phyloP scores from a whole-genome alignment of 768 basidiomycete species.

The Rossbeevera mucosa region DNA sequence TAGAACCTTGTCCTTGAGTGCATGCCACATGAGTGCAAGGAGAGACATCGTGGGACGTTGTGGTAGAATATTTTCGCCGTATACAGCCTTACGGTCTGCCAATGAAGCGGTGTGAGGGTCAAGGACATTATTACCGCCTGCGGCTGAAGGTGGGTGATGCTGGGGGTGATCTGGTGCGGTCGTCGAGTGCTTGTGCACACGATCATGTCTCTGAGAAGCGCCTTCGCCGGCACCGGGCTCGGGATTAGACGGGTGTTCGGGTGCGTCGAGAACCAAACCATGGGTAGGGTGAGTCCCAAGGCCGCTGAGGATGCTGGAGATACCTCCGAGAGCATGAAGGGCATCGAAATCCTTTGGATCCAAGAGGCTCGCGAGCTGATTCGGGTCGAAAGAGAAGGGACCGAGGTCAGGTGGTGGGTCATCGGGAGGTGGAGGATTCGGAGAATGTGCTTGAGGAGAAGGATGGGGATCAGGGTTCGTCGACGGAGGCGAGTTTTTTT shows the following conservation, averaged over 20 bases:
- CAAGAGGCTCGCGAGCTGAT: slow-evolving; percentile 74
- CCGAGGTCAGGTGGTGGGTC: slow-evolving; percentile 50
- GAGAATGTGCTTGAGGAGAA: slow-evolving; percentile 16
- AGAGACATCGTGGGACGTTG: slow-evolving; percentile 64
- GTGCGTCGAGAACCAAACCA: slow-evolving; percentile 35
- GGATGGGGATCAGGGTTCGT: slow-evolving; percentile 23
- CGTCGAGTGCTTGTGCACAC: neutral
- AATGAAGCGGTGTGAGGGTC: slow-evolving; percentile 39
- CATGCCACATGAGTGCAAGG: slow-evolving; percentile 76
- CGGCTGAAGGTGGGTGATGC: slow-evolving; percentile 10
- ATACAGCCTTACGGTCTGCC: slow-evolving; percentile 61
- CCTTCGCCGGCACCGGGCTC: slow-evolving; percentile 28
- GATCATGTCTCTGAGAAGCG: slow-evolving; percentile 33
- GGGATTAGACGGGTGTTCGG: slow-evolving; percentile 9
- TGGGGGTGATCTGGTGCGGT: slow-evolving; percentile 2
- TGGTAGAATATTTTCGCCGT: slow-evolving; percentile 74
- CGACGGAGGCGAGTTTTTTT: slow-evolving; percentile 12
- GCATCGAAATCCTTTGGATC: slow-evolving; percentile 80
- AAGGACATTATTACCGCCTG: neutral
- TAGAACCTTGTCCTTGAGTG: slow-evolving; percentile 87
- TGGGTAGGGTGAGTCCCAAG: slow-evolving; percentile 61
- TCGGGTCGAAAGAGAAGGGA: slow-evolving; percentile 73
- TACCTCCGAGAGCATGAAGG: slow-evolving; percentile 69
- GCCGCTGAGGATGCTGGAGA: slow-evolving; percentile 57
- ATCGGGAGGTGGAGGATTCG: slow-evolving; percentile 28